Percentiles rank a stretch among this genome's conserved stretches.
phyloP scores from a whole-genome alignment of 208 protist species.

The Acanthamoeba divionensis region DNA sequence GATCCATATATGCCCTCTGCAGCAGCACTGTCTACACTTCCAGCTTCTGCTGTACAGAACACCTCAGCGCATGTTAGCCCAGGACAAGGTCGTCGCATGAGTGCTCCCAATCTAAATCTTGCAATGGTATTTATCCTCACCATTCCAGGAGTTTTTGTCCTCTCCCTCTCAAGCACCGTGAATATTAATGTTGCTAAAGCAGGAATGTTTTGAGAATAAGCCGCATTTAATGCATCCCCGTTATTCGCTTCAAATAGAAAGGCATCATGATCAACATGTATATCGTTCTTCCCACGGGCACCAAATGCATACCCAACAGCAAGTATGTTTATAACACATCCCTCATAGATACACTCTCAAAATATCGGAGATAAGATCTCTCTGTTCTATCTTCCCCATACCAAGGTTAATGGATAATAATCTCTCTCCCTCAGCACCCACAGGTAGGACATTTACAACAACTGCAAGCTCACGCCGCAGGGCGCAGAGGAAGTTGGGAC shows the following conservation, averaged over 20 bases:
- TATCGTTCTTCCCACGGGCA: no score
- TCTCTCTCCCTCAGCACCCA: no score
- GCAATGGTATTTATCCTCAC: neutral
- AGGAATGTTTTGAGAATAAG: neutral
- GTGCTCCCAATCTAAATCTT: neutral
- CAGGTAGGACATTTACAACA: no score
- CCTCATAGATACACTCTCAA: no score
- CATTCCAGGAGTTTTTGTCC: neutral
- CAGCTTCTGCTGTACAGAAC: neutral
- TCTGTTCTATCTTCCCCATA: no score
- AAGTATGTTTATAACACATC: no score
- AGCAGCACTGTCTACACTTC: neutral
- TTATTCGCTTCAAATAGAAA: neutral
- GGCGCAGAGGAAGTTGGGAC: no score
- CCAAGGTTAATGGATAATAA: no score
- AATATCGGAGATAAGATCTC: no score
- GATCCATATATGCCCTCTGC: neutral
- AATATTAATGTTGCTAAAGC: neutral
- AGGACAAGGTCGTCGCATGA: neutral
- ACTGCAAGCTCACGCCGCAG: no score
- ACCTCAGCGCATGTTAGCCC: neutral
- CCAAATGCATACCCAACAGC: no score
- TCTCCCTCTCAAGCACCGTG: neutral
- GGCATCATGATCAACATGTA: no score
- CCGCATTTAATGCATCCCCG: neutral